Percentiles rank a stretch among this genome's conserved stretches.
Conservation (phyloP, 495 filamentous ascomycete genomes). For the Monascus purpureus region DNA sequence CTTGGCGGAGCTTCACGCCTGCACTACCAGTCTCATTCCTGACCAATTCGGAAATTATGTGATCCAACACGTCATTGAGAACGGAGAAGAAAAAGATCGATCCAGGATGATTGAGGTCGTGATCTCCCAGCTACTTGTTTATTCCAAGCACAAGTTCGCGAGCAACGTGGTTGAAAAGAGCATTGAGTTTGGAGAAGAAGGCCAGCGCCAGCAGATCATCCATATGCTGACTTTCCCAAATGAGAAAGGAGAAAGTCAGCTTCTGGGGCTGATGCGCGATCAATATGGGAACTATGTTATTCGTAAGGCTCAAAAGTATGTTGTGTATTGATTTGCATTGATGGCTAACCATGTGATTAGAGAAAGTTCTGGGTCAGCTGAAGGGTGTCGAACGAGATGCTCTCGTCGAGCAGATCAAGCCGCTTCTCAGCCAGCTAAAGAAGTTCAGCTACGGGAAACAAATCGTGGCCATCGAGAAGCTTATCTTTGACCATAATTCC, state of each 20-base stretch:
- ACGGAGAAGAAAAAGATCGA: constrained; percentile 65
- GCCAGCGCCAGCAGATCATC: constrained; percentile 61
- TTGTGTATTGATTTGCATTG: background rate
- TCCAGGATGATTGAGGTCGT: constrained; percentile 60
- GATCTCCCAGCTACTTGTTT: constrained; percentile 51
- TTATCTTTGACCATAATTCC: constrained; percentile 34
- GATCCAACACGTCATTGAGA: constrained; percentile 81
- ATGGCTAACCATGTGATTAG: constrained; percentile 22
- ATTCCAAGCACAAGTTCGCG: constrained; percentile 92
- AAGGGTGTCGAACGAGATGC: constrained; percentile 47
- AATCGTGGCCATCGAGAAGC: constrained; percentile 54
- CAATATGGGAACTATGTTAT: constrained; percentile 95
- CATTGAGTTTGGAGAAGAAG: constrained; percentile 55
- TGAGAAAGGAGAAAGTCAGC: constrained; percentile 49
- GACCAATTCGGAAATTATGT: constrained; percentile 98
- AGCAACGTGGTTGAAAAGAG: constrained; percentile 97
- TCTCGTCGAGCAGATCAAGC: constrained; percentile 60
- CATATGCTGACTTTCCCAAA: constrained; percentile 43
- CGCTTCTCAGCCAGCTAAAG: constrained; percentile 58
- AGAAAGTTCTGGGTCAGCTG: constrained; percentile 64
- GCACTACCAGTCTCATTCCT: constrained; percentile 56
- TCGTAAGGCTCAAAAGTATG: constrained; percentile 52
- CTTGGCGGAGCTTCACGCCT: constrained; percentile 64
- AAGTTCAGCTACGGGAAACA: constrained; percentile 67
- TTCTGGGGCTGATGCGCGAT: constrained; percentile 73